Evolutionary conservation across 2,329 filamentous ascomycete species (phyloP), one percentile per base, ranked within the genome.

Genomic region (Trichoderma sp.): DNA sequence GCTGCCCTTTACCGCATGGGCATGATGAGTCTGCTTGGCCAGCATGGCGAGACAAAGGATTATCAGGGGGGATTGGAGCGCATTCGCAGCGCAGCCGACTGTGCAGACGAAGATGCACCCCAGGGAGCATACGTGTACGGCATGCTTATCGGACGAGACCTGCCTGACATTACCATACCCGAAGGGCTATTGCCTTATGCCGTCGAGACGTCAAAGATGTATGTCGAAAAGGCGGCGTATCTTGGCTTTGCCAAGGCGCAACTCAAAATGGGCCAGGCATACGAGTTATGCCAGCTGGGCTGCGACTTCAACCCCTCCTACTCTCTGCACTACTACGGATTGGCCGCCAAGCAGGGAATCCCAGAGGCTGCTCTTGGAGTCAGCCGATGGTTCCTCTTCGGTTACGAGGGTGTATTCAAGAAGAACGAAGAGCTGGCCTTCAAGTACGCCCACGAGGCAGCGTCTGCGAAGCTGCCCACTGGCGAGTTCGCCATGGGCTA

Each of bases 311-410:
- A 96, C 75, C 94, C 96, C 1, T 91, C 93, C 0, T 87, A 96
- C 69, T 98, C 95, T 1, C 82, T 99, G 66, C 96, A 99, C 78
- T 99, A 99, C 83, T 97, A 98, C 76, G 93, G 93, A 47, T 86
- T 99, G 37, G 95, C 96, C 27, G 92, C 96, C 14, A 90, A 92
- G 72, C 96, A 98, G 81, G 95, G 94, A 21, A 94, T 98, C 75
- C 86, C 94, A 0, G 96, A 99, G 78, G 96, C 95, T 0, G 94
- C 97, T 70, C 92, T 99, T 81, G 94, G 95, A 33, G 94, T 99
- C 71, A 98, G 95, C 80, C 96, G 97, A 80, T 99, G 96, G 96
- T 99, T 98, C 77, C 85, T 99, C 33, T 98, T 97, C 76, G 96
- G 96, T 3, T 94, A 96, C 73, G 95, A 98, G 73, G 91, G 91